Conservation (phyloP, 179 eudicot species). For the Silene noctiflora region DNA sequence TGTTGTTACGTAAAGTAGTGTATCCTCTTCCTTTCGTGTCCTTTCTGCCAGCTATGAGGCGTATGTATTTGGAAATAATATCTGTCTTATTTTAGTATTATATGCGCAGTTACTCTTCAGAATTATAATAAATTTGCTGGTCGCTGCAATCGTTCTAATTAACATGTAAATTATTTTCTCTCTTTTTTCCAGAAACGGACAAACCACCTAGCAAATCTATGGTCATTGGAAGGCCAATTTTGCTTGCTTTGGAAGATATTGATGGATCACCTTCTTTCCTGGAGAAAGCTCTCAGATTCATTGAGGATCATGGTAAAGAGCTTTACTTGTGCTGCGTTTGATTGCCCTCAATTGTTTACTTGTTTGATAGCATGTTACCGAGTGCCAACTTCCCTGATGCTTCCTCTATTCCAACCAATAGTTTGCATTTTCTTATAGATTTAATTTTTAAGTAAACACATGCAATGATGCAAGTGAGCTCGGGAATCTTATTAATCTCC, state of each 20-base stretch:
- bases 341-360: not conserved
- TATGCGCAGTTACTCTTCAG: not conserved
- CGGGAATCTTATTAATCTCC: too few relatives aligned
- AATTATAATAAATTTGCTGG: not conserved
- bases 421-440: too few relatives aligned
- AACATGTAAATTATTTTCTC: not conserved
- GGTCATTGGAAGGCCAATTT: constrained; percentile 87
- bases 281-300: constrained; percentile 90
- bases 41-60: too few relatives aligned
- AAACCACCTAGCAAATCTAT: constrained; percentile 56
- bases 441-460: too few relatives aligned
- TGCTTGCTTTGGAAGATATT: constrained; percentile 94
- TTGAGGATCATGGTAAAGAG: constrained; percentile 72
- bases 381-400: not conserved
- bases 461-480: too few relatives aligned
- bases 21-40: too few relatives aligned
- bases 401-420: not conserved
- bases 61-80: too few relatives aligned
- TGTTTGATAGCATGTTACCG: not conserved
- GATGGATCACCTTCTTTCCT: constrained; percentile 95
- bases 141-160: not conserved
- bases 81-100: not conserved
- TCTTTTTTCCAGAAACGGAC: constrained; percentile 47
- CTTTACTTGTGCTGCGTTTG: constrained; percentile 1
- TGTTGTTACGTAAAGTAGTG: too few relatives aligned